Conservation (phyloP, 1,139 yeast genomes). For the Kodamaea alishanica region DNA sequence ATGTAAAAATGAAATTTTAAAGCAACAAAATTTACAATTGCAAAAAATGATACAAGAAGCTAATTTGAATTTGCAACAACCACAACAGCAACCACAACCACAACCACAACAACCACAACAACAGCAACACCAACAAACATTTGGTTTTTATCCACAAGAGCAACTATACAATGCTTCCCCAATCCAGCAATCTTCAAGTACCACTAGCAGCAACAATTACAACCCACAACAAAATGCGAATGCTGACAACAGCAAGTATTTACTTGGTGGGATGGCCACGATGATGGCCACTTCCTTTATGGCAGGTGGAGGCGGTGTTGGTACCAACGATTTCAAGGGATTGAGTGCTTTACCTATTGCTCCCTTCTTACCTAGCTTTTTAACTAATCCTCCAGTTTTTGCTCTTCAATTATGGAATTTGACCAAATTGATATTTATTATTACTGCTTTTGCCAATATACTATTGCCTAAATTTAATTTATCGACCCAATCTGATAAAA, state of each 20-base stretch:
- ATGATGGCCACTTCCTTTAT: constrained; percentile 48
- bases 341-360: constrained; percentile 35
- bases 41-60: constrained; percentile 32
- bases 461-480: constrained; percentile 22
- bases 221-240: constrained; percentile 19
- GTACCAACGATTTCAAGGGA: constrained; percentile 35
- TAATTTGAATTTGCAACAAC: constrained; percentile 8
- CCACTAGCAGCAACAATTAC: constrained; percentile 12
- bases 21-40: constrained; percentile 52
- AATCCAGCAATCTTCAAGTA: constrained; percentile 17
- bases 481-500: constrained; percentile 1
- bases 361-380: constrained; percentile 22
- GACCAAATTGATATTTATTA: constrained; percentile 24
- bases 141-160: constrained; percentile 24
- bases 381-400: constrained; percentile 25
- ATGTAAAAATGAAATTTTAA: constrained; percentile 55
- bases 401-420: constrained; percentile 27
- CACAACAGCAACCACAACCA: constrained; percentile 6
- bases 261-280: constrained; percentile 57
- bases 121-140: constrained; percentile 6
- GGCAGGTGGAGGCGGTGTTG: constrained; percentile 25
- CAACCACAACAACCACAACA: constrained; percentile 6
- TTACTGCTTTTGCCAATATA: constrained; percentile 25
- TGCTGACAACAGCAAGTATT: constrained; percentile 24
- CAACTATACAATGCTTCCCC: constrained; percentile 22